phyloP scores from a whole-genome alignment of 2,329 filamentous ascomycete species.

The Falciphora oryzae region DNA sequence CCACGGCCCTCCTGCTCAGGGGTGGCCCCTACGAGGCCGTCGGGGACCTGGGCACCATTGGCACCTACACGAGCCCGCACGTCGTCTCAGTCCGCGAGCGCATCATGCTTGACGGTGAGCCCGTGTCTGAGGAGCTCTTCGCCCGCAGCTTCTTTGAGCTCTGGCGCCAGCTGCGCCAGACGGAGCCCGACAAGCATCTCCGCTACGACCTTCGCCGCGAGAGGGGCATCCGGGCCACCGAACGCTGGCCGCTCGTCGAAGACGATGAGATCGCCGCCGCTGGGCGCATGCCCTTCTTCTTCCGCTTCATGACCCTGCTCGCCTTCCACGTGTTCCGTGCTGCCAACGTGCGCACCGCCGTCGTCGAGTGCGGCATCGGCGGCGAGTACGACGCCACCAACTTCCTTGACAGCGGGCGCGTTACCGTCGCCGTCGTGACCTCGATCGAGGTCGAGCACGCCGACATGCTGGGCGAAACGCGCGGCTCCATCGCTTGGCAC shows the following conservation, averaged over 20 bases:
- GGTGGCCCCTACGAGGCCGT: constrained; percentile 10
- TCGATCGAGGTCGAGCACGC: constrained; percentile 63
- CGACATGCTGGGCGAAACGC: constrained; percentile 54
- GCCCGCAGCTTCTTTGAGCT: constrained; percentile 76
- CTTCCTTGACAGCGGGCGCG: constrained; percentile 32
- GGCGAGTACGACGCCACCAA: constrained; percentile 93
- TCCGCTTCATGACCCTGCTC: constrained; percentile 84
- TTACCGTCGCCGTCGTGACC: constrained; percentile 33
- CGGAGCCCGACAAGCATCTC: constrained; percentile 24
- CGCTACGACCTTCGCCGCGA: not conserved
- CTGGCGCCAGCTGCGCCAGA: constrained; percentile 58
- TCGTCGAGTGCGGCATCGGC: constrained; percentile 91
- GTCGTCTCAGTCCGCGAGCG: constrained; percentile 78
- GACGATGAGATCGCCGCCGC: not conserved
- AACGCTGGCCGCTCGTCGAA: not conserved
- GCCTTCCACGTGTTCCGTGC: constrained; percentile 77
- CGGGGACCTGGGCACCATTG: constrained; percentile 40
- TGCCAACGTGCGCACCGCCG: constrained; percentile 69
- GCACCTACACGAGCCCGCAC: constrained; percentile 82
- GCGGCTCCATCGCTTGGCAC: constrained; percentile 67
- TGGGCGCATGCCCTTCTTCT: constrained; percentile 74
- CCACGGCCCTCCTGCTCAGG: constrained; percentile 66
- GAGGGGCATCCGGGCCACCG: not conserved
- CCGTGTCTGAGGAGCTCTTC: constrained; percentile 64
- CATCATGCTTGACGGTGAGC: constrained; percentile 71